phyloP scores from a whole-genome alignment of 176 grass and related monocot genomes.

The Saccharum spontaneum region DNA sequence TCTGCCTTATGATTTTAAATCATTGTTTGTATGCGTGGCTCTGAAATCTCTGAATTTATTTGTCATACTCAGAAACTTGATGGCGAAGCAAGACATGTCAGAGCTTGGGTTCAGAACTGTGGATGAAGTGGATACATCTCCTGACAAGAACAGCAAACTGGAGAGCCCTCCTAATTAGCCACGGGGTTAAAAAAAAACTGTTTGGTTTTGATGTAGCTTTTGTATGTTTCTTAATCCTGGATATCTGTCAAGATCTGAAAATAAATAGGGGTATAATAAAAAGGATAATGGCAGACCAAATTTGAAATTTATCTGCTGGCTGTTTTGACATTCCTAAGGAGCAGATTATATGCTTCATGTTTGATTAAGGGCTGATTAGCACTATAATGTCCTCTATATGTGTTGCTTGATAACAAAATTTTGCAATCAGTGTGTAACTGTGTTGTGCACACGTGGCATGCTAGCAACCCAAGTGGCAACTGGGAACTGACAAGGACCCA shows the following conservation, averaged over 20 bases:
- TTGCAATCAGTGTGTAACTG: not conserved
- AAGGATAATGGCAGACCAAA: not conserved
- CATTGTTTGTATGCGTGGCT: not conserved
- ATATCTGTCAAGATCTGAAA: not conserved
- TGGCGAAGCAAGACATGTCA: slow-evolving; percentile 78
- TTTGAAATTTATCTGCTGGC: not conserved
- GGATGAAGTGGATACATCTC: not conserved
- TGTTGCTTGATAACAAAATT: not conserved
- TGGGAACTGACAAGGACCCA: too few relatives aligned
- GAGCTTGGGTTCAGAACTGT: slow-evolving; percentile 61
- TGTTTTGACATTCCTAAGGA: not conserved
- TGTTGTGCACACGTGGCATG: too few relatives aligned
- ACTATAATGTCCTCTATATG: not conserved
- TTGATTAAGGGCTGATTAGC: not conserved
- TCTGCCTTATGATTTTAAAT: not conserved
- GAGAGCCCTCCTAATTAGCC: not conserved
- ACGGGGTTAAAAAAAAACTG: slow-evolving; percentile 24
- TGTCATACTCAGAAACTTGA: slow-evolving; percentile 53
- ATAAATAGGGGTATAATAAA: slow-evolving; percentile 16
- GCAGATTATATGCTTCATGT: not conserved
- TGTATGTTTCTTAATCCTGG: slow-evolving; percentile 3
- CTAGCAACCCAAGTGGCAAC: too few relatives aligned
- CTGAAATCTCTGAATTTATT: not conserved
- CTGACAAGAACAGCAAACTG: slow-evolving; percentile 24
- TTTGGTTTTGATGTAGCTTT: slow-evolving; percentile 4